Base-by-base conservation (phyloP, 352 stramenopile species). In the Phytopythium delawarense region DNA sequence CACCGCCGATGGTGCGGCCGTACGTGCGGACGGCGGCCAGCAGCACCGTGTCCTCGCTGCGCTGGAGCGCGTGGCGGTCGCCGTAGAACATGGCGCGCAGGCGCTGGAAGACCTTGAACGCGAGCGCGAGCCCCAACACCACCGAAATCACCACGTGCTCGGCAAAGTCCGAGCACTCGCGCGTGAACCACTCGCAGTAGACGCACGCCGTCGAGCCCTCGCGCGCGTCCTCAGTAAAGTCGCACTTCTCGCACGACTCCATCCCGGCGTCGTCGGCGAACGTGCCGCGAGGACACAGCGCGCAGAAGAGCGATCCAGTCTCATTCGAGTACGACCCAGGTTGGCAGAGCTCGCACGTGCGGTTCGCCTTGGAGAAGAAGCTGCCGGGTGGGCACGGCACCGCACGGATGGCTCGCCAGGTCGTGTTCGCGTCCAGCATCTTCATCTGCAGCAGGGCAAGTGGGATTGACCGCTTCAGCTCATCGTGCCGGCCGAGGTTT, bases 131-230 rank as follows among this genome's bases (percentile, higher is more conserved):
- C n/a, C 28, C 57, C 51, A 78, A 49, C 25, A 67, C 67, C 16
- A 65, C 23, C 2, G 71, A 70, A 32, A 78, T 21, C 4, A 76
- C 5, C 12, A 91, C 60, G 48, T 89, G 68, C 52, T 74, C 63
- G 72, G 70, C 87, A 59, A 91, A 91, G n/a, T 72, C 75, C 44
- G 72, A 58, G 57, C 79, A 89, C 28, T 59, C 68, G 35, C 76
- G 76, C 23, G 72, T 79, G 46, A 84, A 82, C 64, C 75, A 89
- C 37, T 57, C 68, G 61, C 80, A 92, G 21, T 69, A 40, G 18
- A 76, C 61, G 63, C 79, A 91, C 4, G 42, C 54, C 1, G 57
- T 70, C 34, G 81, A 68, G 13, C 79, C 78, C 7, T 57, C 15
- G 18, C 57, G 30, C 7, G 78, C 59, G 32, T 82, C 81, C 4